phyloP scores from a whole-genome alignment of 2,329 filamentous ascomycete genomes.

The Cladorrhinum sp. region DNA sequence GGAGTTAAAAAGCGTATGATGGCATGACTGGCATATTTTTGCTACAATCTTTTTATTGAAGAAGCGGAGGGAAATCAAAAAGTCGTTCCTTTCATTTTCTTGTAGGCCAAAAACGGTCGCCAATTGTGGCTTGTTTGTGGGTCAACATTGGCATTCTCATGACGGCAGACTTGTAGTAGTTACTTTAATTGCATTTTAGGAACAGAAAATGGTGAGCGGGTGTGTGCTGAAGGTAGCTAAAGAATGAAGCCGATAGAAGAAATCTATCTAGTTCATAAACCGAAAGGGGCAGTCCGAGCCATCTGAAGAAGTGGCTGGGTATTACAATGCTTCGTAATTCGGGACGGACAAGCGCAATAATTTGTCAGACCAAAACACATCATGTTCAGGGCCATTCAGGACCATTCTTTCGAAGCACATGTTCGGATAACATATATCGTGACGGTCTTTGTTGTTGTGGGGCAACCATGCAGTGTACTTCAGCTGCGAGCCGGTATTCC shows the following conservation, averaged over 20 bases:
- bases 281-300: too few species aligned
- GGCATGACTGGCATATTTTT: slow-evolving; percentile 1
- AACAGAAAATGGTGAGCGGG: background rate
- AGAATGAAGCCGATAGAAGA: background rate
- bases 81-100: background rate
- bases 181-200: background rate
- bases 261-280: too few species aligned
- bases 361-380: too few species aligned
- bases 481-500: too few species aligned
- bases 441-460: too few species aligned
- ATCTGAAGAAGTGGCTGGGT: too few species aligned
- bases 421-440: too few species aligned
- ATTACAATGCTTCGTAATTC: too few species aligned
- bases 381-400: too few species aligned
- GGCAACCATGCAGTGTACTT: too few species aligned
- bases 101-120: background rate
- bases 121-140: background rate
- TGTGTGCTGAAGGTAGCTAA: background rate
- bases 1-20: background rate
- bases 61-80: slow-evolving; percentile 5
- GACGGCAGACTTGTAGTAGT: background rate
- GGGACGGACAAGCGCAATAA: too few species aligned
- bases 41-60: slow-evolving; percentile 1
- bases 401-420: too few species aligned
- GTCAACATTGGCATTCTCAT: background rate